Conservation (phyloP, 805 yeast genomes). For the Candida sithepensis region DNA sequence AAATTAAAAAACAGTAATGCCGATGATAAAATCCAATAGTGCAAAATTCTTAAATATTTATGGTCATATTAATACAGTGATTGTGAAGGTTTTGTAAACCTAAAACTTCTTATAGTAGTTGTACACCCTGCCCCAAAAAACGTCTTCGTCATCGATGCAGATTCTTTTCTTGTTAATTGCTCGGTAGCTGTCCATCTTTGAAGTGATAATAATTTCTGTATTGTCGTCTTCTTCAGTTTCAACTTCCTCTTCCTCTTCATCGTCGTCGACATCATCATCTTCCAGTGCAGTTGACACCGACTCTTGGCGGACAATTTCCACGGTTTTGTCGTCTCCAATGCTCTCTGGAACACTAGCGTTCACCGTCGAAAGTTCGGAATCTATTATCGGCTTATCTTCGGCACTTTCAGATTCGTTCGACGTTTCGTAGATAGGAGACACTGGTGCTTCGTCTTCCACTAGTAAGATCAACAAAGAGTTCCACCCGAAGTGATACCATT, state of each 20-base stretch:
- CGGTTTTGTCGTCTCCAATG: no score
- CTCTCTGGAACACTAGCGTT: no score
- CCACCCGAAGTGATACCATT: conserved; percentile 53
- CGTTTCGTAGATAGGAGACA: no score
- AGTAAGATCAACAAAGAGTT: conserved; percentile 28
- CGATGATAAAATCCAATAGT: no score
- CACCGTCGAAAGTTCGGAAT: no score
- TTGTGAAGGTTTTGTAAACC: neutral
- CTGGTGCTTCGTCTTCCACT: neutral
- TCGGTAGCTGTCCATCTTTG: neutral
- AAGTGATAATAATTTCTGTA: neutral
- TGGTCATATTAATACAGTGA: no score
- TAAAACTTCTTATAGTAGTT: conserved; percentile 25
- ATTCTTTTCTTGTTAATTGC: conserved; percentile 12
- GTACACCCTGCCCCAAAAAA: conserved; percentile 29
- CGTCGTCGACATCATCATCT: neutral
- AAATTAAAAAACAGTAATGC: no score
- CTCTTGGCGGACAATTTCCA: no score
- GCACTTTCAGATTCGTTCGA: no score
- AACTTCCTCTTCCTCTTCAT: neutral
- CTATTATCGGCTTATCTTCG: no score
- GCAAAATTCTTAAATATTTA: no score
- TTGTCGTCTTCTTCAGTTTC: conserved; percentile 1
- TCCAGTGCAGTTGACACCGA: no score
- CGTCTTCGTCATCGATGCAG: conserved; percentile 22